Conservation (phyloP, 2,329 filamentous ascomycete genomes). For the Alternaria brassicicola region DNA sequence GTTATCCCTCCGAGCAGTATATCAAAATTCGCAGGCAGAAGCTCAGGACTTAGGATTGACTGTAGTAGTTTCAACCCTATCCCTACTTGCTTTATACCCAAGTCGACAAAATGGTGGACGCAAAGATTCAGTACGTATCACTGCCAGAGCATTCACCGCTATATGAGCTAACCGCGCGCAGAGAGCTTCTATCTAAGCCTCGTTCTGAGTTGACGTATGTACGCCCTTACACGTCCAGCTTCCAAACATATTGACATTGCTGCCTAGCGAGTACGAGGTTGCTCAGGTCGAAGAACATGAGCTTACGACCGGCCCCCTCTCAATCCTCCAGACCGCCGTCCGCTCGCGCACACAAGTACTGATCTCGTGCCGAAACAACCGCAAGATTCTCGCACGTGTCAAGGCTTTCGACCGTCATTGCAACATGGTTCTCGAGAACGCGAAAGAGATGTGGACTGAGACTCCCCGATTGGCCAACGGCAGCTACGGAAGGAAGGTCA, state of each 20-base stretch:
- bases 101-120: constrained; percentile 43
- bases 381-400: constrained; percentile 94
- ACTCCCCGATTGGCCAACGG: constrained; percentile 81
- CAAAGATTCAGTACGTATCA: constrained; percentile 52
- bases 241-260: constrained; percentile 23
- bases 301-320: constrained; percentile 80
- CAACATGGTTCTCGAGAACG: constrained; percentile 98
- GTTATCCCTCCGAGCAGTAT: constrained; percentile 12
- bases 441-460: constrained; percentile 99
- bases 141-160: background rate
- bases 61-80: constrained; percentile 10
- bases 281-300: constrained; percentile 80
- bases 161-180: constrained; percentile 51
- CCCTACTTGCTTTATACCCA: background rate
- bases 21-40: constrained; percentile 29
- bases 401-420: constrained; percentile 99
- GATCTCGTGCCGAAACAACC: constrained; percentile 97
- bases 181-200: constrained; percentile 87
- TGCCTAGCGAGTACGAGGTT: constrained; percentile 82
- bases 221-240: constrained; percentile 7
- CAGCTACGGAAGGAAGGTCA: constrained; percentile 87
- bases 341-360: constrained; percentile 94
- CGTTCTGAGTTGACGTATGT: constrained; percentile 89
- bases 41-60: constrained; percentile 26
- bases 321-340: constrained; percentile 95